A percentile compares a stretch with the other conserved stretches of the same genome.
Conservation (phyloP, 192 early-diverging fungal species). For the Backusella psychrophila region DNA sequence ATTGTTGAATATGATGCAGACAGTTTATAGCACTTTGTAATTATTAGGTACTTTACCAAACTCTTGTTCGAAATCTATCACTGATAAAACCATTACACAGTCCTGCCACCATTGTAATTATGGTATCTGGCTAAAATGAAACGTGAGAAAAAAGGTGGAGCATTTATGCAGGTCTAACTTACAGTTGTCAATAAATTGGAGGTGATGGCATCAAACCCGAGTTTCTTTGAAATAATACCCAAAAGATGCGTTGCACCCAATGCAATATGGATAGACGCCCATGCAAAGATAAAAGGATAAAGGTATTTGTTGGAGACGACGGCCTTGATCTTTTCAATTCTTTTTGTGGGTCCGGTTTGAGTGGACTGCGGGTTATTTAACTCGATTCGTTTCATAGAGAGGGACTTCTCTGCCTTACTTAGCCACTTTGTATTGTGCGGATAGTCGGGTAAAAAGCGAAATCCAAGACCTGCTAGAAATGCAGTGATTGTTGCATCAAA, state of each 20-base stretch:
- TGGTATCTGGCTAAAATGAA: conserved; percentile 32
- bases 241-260: conserved; percentile 27
- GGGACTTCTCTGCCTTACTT: conserved; percentile 15
- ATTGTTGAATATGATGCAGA: not conserved
- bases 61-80: conserved; percentile 25
- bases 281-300: conserved; percentile 29
- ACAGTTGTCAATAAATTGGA: conserved; percentile 37
- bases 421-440: conserved; percentile 35
- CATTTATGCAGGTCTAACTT: not conserved
- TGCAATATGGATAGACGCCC: conserved; percentile 31
- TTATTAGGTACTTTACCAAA: conserved; percentile 20
- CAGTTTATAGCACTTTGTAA: not conserved
- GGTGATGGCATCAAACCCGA: conserved; percentile 34
- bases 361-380: conserved; percentile 1
- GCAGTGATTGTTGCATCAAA: conserved; percentile 33
- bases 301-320: conserved; percentile 23
- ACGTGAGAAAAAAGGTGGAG: not conserved
- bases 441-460: conserved; percentile 34
- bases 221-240: conserved; percentile 36
- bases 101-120: conserved; percentile 31
- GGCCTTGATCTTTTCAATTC: not conserved
- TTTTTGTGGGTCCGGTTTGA: not conserved
- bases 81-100: conserved; percentile 34
- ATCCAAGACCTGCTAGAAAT: conserved; percentile 26
- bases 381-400: not conserved